Evolutionary conservation across 2,329 filamentous ascomycete species (phyloP), one percentile per base, ranked within the genome.

Genomic region (Rutstroemia sp.): DNA sequence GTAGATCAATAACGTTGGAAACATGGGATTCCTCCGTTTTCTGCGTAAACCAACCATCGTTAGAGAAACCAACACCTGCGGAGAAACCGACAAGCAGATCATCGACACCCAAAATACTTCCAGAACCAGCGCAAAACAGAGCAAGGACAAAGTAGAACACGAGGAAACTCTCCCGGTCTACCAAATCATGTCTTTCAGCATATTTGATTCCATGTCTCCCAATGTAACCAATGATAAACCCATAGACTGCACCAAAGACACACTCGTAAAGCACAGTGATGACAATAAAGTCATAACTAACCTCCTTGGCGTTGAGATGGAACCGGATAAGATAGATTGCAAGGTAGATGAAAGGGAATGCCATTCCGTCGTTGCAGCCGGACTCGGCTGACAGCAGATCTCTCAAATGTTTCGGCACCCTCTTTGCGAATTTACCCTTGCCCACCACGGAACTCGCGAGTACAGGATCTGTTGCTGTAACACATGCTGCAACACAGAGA

Each of bases 311-410:
- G 63, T 87, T 72, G 27, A 83, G 83, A 60, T 86, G 78, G 70
- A 92, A 96, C 63, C 87, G 83, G 63, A 97, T 89, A 48, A 97
- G 81, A 72, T 96, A 97, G 30, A 96, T 76, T 1, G 89, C 86
- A 30, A 99, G 79, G 70, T 99, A 99, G 66, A 99, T 83, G 71
- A 99, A 99, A 0, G 94, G 94, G 69, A 99, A 99, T 1, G 94
- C 94, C 94, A 99, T 99, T 73, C 94, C 94, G 71, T 99, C 94
- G 78, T 99, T 99, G 75, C 94, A 99, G 30, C 94, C 94, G 7
- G 94, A 99, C 73, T 99, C 94, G 56, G 92, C 92, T 4, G 94
- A 99, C 12, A 99, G 78, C 51, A 99, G 70, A 73, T 99, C 94
- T 78, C 94, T 83, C 74, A 99, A 76, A 84, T 99, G 94, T 76